Percentiles rank a stretch among this genome's conserved stretches.
These are phyloP conservation scores for Blastocladiella emersonii DNA, from an alignment of 371 early-diverging fungal genomes.

Conservation along the genomic window DNA sequence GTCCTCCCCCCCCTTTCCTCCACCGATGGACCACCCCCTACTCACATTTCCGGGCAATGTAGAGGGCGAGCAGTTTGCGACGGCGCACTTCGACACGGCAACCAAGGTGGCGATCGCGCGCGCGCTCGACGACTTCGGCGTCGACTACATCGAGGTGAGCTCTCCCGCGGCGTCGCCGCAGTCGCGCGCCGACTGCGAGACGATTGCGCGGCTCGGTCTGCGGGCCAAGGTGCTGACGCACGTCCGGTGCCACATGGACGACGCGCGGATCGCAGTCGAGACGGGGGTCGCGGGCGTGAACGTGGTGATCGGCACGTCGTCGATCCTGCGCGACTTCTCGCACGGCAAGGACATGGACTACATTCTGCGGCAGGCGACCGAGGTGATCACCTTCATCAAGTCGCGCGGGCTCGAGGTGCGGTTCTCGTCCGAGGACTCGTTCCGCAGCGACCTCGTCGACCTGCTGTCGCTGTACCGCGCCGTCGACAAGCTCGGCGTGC, in stretches of 20 bases:
- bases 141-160: conserved; percentile 90
- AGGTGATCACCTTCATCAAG: conserved; percentile 89
- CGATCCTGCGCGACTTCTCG: conserved; percentile 83
- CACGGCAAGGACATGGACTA: conserved; percentile 96
- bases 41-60: not conserved
- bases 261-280: conserved; percentile 83
- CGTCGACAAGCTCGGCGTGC: conserved; percentile 58
- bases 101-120: conserved; percentile 94
- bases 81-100: conserved; percentile 89
- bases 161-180: conserved; percentile 93
- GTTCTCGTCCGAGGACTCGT: conserved; percentile 93
- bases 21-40: not conserved
- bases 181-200: conserved; percentile 74
- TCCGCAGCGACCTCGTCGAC: conserved; percentile 89
- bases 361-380: conserved; percentile 80
- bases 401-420: conserved; percentile 87
- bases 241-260: conserved; percentile 94
- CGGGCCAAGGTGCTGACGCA: conserved; percentile 95
- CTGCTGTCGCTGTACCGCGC: conserved; percentile 67
- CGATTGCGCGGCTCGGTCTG: conserved; percentile 76
- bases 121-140: conserved; percentile 88
- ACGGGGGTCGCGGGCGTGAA: conserved; percentile 90
- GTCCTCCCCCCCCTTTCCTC: not conserved
- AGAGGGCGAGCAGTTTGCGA: conserved; percentile 97
- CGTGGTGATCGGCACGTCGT: conserved; percentile 92